These are phyloP conservation scores for Daldinia loculata DNA, from an alignment of 495 filamentous ascomycete species.

Conservation along the genomic window DNA sequence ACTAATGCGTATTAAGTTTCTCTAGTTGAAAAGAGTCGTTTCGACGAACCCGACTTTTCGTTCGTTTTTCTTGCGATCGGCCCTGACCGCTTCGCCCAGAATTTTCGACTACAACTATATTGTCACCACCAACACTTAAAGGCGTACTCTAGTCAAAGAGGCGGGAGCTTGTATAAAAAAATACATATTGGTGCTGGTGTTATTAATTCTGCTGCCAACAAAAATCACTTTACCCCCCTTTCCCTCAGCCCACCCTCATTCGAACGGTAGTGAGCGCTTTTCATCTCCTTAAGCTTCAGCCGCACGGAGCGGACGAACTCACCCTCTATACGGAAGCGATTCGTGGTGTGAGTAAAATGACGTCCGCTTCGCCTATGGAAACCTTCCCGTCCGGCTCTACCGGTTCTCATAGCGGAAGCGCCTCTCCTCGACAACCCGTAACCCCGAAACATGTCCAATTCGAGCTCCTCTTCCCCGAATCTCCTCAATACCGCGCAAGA, in stretches of 20 bases:
- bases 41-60: slow-evolving; percentile 23
- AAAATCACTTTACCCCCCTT: slow-evolving; percentile 30
- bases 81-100: slow-evolving; percentile 38
- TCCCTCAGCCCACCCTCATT: slow-evolving; percentile 23
- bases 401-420: slow-evolving; percentile 52
- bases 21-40: slow-evolving; percentile 19
- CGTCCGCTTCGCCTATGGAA: slow-evolving; percentile 58
- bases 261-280: slow-evolving; percentile 45
- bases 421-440: slow-evolving; percentile 56
- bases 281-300: slow-evolving; percentile 28
- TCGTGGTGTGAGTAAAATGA: slow-evolving; percentile 52
- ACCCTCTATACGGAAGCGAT: slow-evolving; percentile 39
- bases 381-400: slow-evolving; percentile 40
- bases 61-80: slow-evolving; percentile 42
- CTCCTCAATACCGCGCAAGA: slow-evolving; percentile 75
- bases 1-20: slow-evolving; percentile 18
- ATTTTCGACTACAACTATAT: slow-evolving; percentile 20
- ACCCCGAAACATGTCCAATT: slow-evolving; percentile 85
- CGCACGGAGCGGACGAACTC: slow-evolving; percentile 25
- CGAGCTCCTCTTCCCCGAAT: slow-evolving; percentile 78
- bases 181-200: slow-evolving; percentile 32
- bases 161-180: slow-evolving; percentile 22
- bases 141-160: slow-evolving; percentile 12
- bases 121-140: slow-evolving; percentile 25
- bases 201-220: slow-evolving; percentile 34